phyloP scores from a whole-genome alignment of 805 yeast species.

The Candida andamanensis region DNA sequence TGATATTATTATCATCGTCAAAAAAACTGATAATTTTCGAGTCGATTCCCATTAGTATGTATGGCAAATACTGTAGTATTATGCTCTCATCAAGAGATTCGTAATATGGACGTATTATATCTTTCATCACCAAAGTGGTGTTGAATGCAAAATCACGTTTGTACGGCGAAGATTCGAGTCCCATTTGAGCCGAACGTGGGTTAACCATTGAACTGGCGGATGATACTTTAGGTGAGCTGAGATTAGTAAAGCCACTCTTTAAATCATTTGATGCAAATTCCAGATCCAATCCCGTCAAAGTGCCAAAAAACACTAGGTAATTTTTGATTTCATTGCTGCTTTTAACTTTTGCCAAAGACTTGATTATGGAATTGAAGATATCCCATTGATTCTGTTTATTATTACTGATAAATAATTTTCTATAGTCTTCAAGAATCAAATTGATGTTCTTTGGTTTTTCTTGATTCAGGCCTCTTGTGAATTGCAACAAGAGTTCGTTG shows the following conservation, averaged over 20 bases:
- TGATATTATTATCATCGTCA: slow-evolving; percentile 17
- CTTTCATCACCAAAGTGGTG: slow-evolving; percentile 3
- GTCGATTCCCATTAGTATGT: slow-evolving; percentile 57
- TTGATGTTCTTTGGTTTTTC: slow-evolving; percentile 1
- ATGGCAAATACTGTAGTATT: slow-evolving; percentile 45
- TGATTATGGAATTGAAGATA: slow-evolving; percentile 25
- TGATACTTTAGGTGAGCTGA: neutral
- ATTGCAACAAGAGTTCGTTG: slow-evolving; percentile 24
- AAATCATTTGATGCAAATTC: too few species aligned
- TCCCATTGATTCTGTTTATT: slow-evolving; percentile 28
- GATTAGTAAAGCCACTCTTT: neutral
- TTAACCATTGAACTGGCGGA: slow-evolving; percentile 1
- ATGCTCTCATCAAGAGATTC: slow-evolving; percentile 24
- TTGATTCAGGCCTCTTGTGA: too few species aligned
- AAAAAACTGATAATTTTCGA: slow-evolving; percentile 50
- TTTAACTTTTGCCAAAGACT: slow-evolving; percentile 22
- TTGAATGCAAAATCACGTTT: slow-evolving; percentile 1
- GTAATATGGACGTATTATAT: slow-evolving; percentile 23
- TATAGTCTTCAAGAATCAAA: slow-evolving; percentile 17
- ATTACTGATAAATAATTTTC: slow-evolving; percentile 20
- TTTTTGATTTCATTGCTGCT: slow-evolving; percentile 27
- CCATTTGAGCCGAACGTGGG: slow-evolving; percentile 2
- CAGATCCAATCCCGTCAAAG: slow-evolving; percentile 10
- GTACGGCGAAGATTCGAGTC: slow-evolving; percentile 12
- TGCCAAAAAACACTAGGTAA: slow-evolving; percentile 29